Evolutionary conservation across 176 grass and related monocot genomes (phyloP).

Genomic region (bread wheat (Triticum aestivum)): DNA sequence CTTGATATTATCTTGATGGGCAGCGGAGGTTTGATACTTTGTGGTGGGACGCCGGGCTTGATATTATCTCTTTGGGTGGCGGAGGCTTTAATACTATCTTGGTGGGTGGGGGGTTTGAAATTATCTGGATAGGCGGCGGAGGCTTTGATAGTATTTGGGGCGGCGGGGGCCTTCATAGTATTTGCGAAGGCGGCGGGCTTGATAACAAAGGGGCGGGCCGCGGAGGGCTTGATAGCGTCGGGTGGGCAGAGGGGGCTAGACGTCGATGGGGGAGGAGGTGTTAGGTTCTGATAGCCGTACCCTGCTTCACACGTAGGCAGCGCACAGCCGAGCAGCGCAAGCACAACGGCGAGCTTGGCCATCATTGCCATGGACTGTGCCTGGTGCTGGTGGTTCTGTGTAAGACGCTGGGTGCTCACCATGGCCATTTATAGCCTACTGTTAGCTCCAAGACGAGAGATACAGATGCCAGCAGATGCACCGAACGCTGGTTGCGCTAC

Average conservation of each 20-base stretch:
- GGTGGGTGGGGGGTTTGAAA: too few species aligned
- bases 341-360: not conserved
- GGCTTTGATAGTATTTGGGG: not conserved
- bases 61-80: too few species aligned
- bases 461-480: not conserved
- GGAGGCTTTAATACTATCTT: too few species aligned
- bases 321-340: not conserved
- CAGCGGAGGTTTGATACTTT: too few species aligned
- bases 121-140: not conserved
- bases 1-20: too few species aligned
- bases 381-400: too few species aligned
- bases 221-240: not conserved
- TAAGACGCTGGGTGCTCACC: not conserved
- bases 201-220: not conserved
- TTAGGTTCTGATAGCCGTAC: not conserved
- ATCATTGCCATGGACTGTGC: not conserved
- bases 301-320: not conserved
- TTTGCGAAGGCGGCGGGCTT: too few species aligned
- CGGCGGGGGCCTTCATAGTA: too few species aligned
- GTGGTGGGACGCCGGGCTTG: too few species aligned
- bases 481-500: not conserved
- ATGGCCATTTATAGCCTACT: not conserved
- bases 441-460: not conserved
- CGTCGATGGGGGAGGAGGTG: too few species aligned
- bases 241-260: too few species aligned